phyloP scores from a whole-genome alignment of 345 rosid species.

The Linum usitatissimum region DNA sequence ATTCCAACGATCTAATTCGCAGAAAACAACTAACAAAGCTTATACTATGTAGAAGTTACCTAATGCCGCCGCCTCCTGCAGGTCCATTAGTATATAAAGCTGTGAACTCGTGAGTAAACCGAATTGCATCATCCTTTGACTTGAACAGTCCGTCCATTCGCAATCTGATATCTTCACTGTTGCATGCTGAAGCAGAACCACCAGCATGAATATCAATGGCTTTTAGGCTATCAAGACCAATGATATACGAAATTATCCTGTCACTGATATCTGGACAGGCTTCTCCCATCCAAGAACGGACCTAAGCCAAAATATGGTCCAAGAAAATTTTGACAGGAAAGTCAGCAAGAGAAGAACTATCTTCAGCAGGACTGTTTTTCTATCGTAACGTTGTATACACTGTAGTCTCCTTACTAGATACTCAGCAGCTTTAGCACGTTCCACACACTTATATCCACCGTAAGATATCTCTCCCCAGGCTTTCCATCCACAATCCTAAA shows the following conservation, averaged over 20 bases:
- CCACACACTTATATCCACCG: slow-evolving; percentile 62
- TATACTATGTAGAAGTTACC: slow-evolving; percentile 29
- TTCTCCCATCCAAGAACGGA: slow-evolving; percentile 89
- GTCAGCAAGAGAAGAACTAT: not conserved
- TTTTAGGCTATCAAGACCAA: slow-evolving; percentile 87
- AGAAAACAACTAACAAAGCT: too few relatives aligned
- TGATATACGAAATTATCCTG: slow-evolving; percentile 48
- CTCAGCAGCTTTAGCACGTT: slow-evolving; percentile 81
- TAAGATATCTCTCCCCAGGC: slow-evolving; percentile 95
- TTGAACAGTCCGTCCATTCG: slow-evolving; percentile 81
- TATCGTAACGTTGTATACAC: too few relatives aligned
- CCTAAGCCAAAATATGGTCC: slow-evolving; percentile 30
- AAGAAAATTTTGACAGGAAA: slow-evolving; percentile 4
- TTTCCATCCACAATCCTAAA: slow-evolving; percentile 85
- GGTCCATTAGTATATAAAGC: slow-evolving; percentile 95
- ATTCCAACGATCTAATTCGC: too few relatives aligned
- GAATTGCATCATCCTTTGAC: slow-evolving; percentile 56
- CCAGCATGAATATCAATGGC: slow-evolving; percentile 24
- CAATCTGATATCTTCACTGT: slow-evolving; percentile 49
- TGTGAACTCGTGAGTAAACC: slow-evolving; percentile 50
- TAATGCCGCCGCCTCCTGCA: slow-evolving; percentile 91
- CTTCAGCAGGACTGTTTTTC: not conserved
- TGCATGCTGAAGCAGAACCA: slow-evolving; percentile 17
- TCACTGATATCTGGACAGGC: slow-evolving; percentile 40
- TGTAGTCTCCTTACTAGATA: slow-evolving; percentile 42